Evolutionary conservation across 2,329 filamentous ascomycete genomes (phyloP).

Genomic region (Harringtonia lauricola): DNA sequence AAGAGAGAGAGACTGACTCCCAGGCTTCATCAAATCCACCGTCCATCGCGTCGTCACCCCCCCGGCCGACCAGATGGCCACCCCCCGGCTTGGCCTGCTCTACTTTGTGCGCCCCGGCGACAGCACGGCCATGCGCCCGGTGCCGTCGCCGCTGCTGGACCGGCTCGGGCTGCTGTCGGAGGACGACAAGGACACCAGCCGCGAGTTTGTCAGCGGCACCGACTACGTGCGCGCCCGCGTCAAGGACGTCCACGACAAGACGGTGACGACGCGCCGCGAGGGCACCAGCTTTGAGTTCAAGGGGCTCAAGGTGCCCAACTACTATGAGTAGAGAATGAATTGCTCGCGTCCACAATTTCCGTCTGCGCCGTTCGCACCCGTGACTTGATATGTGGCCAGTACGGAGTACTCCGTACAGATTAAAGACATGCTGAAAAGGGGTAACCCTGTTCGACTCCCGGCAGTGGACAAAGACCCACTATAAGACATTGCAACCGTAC

Average conservation of each 20-base stretch:
- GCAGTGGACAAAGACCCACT: too few species aligned
- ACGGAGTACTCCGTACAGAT: too few species aligned
- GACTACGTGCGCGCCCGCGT: slow-evolving; percentile 34
- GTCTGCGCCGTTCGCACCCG: too few species aligned
- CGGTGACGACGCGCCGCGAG: too few species aligned
- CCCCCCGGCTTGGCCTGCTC: slow-evolving; percentile 35
- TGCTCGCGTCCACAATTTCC: too few species aligned
- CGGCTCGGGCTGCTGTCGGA: slow-evolving; percentile 25
- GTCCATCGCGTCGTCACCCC: slow-evolving; percentile 9
- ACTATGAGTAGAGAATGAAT: slow-evolving; percentile 1
- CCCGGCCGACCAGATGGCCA: slow-evolving; percentile 28
- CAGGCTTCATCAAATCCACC: slow-evolving; percentile 14
- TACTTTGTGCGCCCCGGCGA: slow-evolving; percentile 34
- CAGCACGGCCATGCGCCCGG: slow-evolving; percentile 6
- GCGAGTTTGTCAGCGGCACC: slow-evolving; percentile 25
- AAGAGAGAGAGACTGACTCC: not conserved
- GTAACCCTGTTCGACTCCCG: too few species aligned
- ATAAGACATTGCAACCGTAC: too few species aligned
- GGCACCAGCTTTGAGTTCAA: slow-evolving; percentile 4
- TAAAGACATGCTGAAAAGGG: too few species aligned
- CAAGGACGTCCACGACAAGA: slow-evolving; percentile 29
- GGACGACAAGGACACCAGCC: slow-evolving; percentile 24
- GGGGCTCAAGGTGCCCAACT: slow-evolving; percentile 4
- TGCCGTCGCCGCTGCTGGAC: slow-evolving; percentile 8
- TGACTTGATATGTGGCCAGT: too few species aligned